These are phyloP conservation scores for Candolleomyces eurysporus DNA, from an alignment of 768 basidiomycete species.

Conservation along the genomic window DNA sequence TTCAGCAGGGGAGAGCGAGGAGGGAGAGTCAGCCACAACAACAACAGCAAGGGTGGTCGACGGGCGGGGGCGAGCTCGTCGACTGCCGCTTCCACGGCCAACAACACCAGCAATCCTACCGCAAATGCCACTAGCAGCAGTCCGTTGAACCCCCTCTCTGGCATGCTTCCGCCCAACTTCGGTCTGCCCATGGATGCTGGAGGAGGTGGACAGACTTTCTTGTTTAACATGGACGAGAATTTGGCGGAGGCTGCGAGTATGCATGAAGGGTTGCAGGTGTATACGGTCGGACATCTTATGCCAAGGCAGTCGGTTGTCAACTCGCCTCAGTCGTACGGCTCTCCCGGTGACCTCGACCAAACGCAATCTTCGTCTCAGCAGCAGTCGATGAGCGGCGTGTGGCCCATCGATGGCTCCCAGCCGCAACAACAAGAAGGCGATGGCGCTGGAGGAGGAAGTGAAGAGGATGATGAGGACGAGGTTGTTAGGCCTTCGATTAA, in stretches of 20 bases:
- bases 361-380: neutral
- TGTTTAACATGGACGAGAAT: slow-evolving; percentile 5
- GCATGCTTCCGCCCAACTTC: neutral
- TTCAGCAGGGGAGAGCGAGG: no score
- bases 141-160: neutral
- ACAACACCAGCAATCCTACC: no score
- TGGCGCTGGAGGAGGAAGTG: neutral
- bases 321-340: no score
- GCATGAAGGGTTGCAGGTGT: slow-evolving; percentile 75
- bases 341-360: neutral
- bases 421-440: neutral
- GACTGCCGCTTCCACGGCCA: no score
- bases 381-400: neutral
- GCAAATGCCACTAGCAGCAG: neutral
- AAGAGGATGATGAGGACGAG: slow-evolving; percentile 29
- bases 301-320: slow-evolving; percentile 41
- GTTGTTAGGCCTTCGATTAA: slow-evolving; percentile 37
- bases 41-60: no score
- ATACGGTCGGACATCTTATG: slow-evolving; percentile 76
- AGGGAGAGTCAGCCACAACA: no score
- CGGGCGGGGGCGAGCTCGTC: no score
- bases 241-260: slow-evolving; percentile 20
- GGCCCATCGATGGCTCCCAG: neutral
- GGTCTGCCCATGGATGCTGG: neutral
- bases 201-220: neutral